These are phyloP conservation scores for Theileria annulata DNA, from an alignment of 169 alveolate genomes.

Conservation along the genomic window DNA sequence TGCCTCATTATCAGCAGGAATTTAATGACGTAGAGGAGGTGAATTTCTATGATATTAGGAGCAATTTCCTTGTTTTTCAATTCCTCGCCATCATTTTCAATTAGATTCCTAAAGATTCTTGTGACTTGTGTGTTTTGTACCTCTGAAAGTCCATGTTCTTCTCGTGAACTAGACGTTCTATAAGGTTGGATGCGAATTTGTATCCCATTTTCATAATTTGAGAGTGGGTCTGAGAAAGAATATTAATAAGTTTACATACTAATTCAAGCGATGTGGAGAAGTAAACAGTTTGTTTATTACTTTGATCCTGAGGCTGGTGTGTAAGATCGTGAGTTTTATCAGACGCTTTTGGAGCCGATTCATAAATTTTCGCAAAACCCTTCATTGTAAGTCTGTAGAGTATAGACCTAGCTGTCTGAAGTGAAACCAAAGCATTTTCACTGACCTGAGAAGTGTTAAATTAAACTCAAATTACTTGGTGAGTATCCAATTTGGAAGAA, in stretches of 20 bases:
- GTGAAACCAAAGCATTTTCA: conserved; percentile 59
- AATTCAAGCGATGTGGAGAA: conserved; percentile 43
- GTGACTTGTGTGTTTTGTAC: neutral
- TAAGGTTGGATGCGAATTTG: conserved; percentile 56
- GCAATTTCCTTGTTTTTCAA: neutral
- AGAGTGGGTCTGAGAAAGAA: conserved; percentile 21
- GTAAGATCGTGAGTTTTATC: conserved; percentile 25
- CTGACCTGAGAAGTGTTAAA: conserved; percentile 26
- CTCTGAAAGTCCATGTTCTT: conserved; percentile 30
- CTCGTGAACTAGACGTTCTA: conserved; percentile 60
- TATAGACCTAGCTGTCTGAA: conserved; percentile 60
- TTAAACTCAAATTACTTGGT: conserved; percentile 8
- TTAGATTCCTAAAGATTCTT: conserved; percentile 15
- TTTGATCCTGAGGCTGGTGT: conserved; percentile 9
- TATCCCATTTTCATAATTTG: conserved; percentile 46
- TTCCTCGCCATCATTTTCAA: neutral
- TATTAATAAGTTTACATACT: conserved; percentile 6
- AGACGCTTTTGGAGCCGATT: conserved; percentile 11
- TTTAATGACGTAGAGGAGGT: conserved; percentile 51
- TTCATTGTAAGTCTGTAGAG: conserved; percentile 53
- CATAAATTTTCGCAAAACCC: conserved; percentile 56
- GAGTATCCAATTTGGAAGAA: conserved; percentile 36
- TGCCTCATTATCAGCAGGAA: conserved; percentile 58
- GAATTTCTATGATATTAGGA: conserved; percentile 40
- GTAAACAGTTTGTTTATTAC: conserved; percentile 40